Conservation (phyloP, 2,329 filamentous ascomycete species). For the Calonectria crousiana region DNA sequence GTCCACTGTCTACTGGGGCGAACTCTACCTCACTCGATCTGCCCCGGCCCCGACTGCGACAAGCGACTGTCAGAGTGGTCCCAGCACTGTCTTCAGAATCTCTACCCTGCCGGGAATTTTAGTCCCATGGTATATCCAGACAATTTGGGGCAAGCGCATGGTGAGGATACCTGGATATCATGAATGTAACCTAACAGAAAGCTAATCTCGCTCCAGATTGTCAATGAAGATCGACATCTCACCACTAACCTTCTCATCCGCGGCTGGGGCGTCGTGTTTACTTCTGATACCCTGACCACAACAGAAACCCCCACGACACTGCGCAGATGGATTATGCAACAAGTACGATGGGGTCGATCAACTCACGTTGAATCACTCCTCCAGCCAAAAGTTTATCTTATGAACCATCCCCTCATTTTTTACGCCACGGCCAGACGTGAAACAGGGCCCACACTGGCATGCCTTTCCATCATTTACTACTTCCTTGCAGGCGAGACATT, state of each 20-base stretch:
- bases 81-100: conserved; percentile 40
- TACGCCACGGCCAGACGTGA: conserved; percentile 40
- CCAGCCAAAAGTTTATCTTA: conserved; percentile 39
- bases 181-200: not conserved
- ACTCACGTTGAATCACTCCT: conserved; percentile 43
- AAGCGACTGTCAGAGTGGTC: conserved; percentile 43
- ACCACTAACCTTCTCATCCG: conserved; percentile 41
- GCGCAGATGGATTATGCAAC: conserved; percentile 41
- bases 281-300: conserved; percentile 40
- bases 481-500: conserved; percentile 35
- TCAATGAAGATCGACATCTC: conserved; percentile 44
- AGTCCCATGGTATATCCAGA: conserved; percentile 42
- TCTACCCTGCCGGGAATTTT: conserved; percentile 38
- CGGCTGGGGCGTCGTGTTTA: conserved; percentile 45
- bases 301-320: conserved; percentile 42
- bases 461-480: conserved; percentile 37
- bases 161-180: conserved; percentile 1
- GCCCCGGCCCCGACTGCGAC: conserved; percentile 38
- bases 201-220: conserved; percentile 30
- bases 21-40: conserved; percentile 42
- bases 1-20: conserved; percentile 42
- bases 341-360: conserved; percentile 41
- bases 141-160: conserved; percentile 41
- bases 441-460: conserved; percentile 35
- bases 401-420: conserved; percentile 42